Percentiles rank a stretch among this genome's conserved stretches.
Conservation (phyloP, 1,284 basidiomycete genomes). For the Boletus albobrunnescens region DNA sequence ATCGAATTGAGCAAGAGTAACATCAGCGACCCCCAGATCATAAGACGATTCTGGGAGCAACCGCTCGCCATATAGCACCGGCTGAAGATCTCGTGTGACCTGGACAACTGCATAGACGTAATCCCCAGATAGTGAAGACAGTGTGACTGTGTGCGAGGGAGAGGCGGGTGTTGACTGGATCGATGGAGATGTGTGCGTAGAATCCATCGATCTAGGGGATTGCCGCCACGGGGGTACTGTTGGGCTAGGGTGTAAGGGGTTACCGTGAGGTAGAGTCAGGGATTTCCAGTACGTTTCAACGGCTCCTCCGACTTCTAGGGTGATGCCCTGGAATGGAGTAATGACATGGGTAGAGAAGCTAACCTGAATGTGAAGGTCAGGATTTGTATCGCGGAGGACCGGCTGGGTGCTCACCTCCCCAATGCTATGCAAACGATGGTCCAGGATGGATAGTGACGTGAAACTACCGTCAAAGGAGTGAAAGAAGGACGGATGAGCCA, state of each 20-base stretch:
- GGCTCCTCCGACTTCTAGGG: conserved; percentile 92
- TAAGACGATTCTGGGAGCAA: conserved; percentile 70
- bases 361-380: conserved; percentile 48
- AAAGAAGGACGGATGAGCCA: conserved; percentile 80
- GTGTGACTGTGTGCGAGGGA: conserved; percentile 56
- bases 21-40: conserved; percentile 79
- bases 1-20: conserved; percentile 79
- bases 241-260: conserved; percentile 33
- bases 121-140: conserved; percentile 84
- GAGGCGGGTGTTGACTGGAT: conserved; percentile 42
- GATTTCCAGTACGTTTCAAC: conserved; percentile 98
- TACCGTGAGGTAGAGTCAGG: conserved; percentile 55
- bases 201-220: conserved; percentile 38
- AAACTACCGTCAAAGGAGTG: conserved; percentile 50
- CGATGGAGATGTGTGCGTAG: conserved; percentile 65
- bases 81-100: conserved; percentile 86
- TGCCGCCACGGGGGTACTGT: conserved; percentile 33
- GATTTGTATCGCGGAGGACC: conserved; percentile 3
- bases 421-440: conserved; percentile 89
- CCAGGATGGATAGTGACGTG: conserved; percentile 72
- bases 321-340: conserved; percentile 88
- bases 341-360: conserved; percentile 88
- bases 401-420: conserved; percentile 67
- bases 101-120: conserved; percentile 88
- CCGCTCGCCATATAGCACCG: conserved; percentile 77